Conservation (phyloP, 108 stramenopile species). For the Asterionellopsis glacialis region DNA sequence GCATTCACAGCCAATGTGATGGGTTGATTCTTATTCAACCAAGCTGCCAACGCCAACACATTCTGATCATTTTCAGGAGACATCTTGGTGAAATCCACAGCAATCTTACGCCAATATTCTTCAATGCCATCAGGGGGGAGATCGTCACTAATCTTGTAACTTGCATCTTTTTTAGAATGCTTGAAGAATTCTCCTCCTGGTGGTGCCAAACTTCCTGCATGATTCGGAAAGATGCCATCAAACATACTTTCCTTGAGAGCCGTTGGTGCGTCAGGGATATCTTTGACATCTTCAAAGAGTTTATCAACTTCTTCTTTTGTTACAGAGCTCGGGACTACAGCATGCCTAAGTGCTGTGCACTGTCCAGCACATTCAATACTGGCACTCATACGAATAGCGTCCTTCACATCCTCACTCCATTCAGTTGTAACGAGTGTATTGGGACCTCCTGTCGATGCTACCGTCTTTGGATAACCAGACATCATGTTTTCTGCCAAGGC, state of each 20-base stretch:
- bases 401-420: slow-evolving; percentile 46
- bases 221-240: slow-evolving; percentile 62
- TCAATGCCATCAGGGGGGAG: slow-evolving; percentile 38
- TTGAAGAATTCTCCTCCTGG: slow-evolving; percentile 34
- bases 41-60: slow-evolving; percentile 34
- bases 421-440: slow-evolving; percentile 73
- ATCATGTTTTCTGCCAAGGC: slow-evolving; percentile 63
- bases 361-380: slow-evolving; percentile 82
- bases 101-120: slow-evolving; percentile 82
- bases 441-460: slow-evolving; percentile 85
- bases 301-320: slow-evolving; percentile 37
- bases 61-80: slow-evolving; percentile 16
- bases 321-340: slow-evolving; percentile 47
- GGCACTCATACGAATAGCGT: slow-evolving; percentile 71
- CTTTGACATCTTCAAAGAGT: slow-evolving; percentile 34
- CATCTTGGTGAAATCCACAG: slow-evolving; percentile 60
- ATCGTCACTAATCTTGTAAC: slow-evolving; percentile 37
- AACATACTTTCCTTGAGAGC: slow-evolving; percentile 49
- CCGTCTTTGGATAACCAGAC: slow-evolving; percentile 55
- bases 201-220: slow-evolving; percentile 45
- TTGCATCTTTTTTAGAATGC: slow-evolving; percentile 48
- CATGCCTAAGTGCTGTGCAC: slow-evolving; percentile 84
- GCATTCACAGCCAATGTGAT: slow-evolving; percentile 75
- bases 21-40: slow-evolving; percentile 48
- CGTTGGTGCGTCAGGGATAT: slow-evolving; percentile 29